These are phyloP conservation scores for Modicella reniformis DNA, from an alignment of 371 early-diverging fungal species.

Conservation along the genomic window DNA sequence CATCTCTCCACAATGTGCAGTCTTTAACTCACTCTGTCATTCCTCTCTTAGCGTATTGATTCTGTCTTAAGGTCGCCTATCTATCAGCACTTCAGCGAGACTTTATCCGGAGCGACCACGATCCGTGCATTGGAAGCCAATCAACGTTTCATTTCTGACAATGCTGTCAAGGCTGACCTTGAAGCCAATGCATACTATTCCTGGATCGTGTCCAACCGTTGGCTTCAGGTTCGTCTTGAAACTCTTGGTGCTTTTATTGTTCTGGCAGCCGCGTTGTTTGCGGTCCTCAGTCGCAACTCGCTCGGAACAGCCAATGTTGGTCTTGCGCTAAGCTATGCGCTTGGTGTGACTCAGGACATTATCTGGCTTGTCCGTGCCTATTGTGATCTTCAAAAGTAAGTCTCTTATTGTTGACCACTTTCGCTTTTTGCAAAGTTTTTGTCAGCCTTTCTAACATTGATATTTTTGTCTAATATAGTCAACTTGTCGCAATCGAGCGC, in stretches of 20 bases:
- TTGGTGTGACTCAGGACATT: constrained; percentile 79
- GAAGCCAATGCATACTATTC: constrained; percentile 55
- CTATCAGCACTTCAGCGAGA: constrained; percentile 59
- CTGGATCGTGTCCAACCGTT: constrained; percentile 32
- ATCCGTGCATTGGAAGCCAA: constrained; percentile 37
- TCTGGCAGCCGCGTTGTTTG: constrained; percentile 59
- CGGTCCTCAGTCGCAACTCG: constrained; percentile 48
- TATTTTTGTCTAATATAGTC: constrained; percentile 8
- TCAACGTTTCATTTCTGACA: constrained; percentile 33
- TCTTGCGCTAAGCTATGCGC: constrained; percentile 82
- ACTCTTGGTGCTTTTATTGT: constrained; percentile 32
- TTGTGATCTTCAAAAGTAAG: constrained; percentile 60
- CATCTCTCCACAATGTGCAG: no score
- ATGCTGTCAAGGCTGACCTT: constrained; percentile 50
- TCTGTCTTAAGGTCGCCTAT: constrained; percentile 59
- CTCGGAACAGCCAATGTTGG: constrained; percentile 70
- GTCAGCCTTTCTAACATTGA: neutral
- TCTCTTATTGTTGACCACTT: no score
- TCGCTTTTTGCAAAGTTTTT: neutral
- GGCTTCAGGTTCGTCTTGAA: constrained; percentile 47
- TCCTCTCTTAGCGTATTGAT: constrained; percentile 57
- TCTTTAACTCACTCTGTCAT: neutral
- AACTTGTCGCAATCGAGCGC: constrained; percentile 72
- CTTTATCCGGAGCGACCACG: constrained; percentile 58
- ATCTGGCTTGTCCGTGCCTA: constrained; percentile 55